Conservation (phyloP, 805 yeast species). For the Yarrowia yakushimensis region DNA sequence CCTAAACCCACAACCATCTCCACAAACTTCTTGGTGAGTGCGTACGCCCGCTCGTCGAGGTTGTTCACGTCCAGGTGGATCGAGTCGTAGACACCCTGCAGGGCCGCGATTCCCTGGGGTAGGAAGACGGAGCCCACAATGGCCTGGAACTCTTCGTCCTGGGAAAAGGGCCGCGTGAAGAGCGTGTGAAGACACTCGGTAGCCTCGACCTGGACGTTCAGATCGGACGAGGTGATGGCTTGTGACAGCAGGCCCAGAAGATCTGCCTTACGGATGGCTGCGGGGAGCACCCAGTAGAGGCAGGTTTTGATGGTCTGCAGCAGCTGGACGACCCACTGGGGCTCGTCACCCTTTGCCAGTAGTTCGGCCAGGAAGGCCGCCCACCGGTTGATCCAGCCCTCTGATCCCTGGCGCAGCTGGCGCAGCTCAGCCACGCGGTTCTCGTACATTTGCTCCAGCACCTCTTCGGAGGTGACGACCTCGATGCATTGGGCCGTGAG, state of each 20-base stretch:
- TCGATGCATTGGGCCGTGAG: slow-evolving; percentile 81
- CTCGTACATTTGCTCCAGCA: slow-evolving; percentile 61
- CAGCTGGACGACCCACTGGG: slow-evolving; percentile 56
- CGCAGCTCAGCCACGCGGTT: slow-evolving; percentile 56
- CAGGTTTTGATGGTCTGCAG: slow-evolving; percentile 84
- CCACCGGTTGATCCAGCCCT: slow-evolving; percentile 91
- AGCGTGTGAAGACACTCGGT: slow-evolving; percentile 87
- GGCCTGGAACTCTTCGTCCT: slow-evolving; percentile 65
- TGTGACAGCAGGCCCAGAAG: slow-evolving; percentile 60
- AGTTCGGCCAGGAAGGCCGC: slow-evolving; percentile 47
- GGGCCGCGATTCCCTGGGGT: slow-evolving; percentile 66
- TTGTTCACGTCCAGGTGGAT: slow-evolving; percentile 54
- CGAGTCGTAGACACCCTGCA: slow-evolving; percentile 59
- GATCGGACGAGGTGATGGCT: slow-evolving; percentile 48
- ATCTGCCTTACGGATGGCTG: slow-evolving; percentile 62
- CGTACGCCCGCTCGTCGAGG: slow-evolving; percentile 74
- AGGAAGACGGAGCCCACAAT: slow-evolving; percentile 77
- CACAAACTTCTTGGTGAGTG: slow-evolving; percentile 81
- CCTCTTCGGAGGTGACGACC: slow-evolving; percentile 66
- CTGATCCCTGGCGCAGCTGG: slow-evolving; percentile 61
- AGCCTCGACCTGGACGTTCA: slow-evolving; percentile 72
- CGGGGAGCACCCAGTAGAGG: slow-evolving; percentile 85
- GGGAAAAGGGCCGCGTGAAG: slow-evolving; percentile 71
- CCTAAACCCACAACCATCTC: slow-evolving; percentile 89
- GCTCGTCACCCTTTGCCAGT: slow-evolving; percentile 35